Base-by-base conservation (phyloP, 139 green algal species). In the Chlorella sp. region DNA sequence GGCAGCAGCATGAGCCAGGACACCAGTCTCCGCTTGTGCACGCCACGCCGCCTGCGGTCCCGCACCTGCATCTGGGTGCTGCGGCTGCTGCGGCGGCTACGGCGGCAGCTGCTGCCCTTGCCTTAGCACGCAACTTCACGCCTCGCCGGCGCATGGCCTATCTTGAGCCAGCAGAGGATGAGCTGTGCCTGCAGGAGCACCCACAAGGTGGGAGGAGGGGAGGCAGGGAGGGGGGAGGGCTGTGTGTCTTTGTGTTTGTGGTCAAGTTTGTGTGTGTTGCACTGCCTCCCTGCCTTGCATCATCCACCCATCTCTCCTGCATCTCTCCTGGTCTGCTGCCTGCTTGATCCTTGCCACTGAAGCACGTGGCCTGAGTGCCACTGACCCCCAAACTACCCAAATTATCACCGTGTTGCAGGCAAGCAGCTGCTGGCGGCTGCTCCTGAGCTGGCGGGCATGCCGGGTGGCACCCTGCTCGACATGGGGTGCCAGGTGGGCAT, bases 361-460 rank as follows among this genome's bases (percentile, higher is more conserved):
- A 9, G 9, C 48, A 9, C 48, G 9, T 57, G 48, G 9, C 48
- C 48, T 57, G 48, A 16, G 5, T 57, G 48, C 7, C 48, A 57
- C 48, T 57, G 48, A 5, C 7, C 7, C 48, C 5, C 48, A 57
- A n/a, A n/a, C n/a, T 57, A 9, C 7, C 48, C 48, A 16, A 57
- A 57, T 9, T 57, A 57, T n/a, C 48, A 57, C 4, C 28, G 0
- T 60, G 37, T n/a, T 36, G 68, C 84, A 88, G 84, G 84, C 84
- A 80, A 76, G 84, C 66, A 81, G 84, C 84, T 88, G 84, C 84
- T 88, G 84, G 66, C 37, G 21, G 64, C n/a, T n/a, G 84, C 84
- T 22, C 84, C 84, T 1, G 32, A 88, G 68, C 84, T 88, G 64
- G 84, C 66, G 11, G 21, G 39, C 28, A 64, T 81, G 66, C 37